Percentiles rank a stretch among this genome's conserved stretches.
phyloP scores from a whole-genome alignment of 1,284 basidiomycete species.

The Trichosporon sp. region DNA sequence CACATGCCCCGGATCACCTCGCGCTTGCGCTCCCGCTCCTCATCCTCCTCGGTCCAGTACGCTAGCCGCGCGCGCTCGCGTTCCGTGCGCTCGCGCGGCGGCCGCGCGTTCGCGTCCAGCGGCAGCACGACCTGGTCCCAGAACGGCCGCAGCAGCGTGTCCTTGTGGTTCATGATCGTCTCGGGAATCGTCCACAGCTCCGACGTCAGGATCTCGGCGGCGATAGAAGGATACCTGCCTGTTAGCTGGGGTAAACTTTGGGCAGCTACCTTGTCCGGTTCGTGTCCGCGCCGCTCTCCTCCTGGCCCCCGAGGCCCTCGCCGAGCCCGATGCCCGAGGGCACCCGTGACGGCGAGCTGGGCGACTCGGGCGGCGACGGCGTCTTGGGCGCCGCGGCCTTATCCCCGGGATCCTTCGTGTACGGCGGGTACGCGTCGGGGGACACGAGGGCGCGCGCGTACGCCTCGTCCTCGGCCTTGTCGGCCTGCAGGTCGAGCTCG shows the following conservation, averaged over 20 bases:
- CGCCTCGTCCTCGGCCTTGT: constrained; percentile 30
- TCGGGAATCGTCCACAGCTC: constrained; percentile 94
- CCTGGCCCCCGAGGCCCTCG: constrained; percentile 26
- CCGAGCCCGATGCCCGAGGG: constrained; percentile 29
- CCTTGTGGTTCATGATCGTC: constrained; percentile 67
- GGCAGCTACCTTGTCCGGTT: constrained; percentile 31
- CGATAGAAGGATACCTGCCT: constrained; percentile 81
- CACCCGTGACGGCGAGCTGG: not conserved
- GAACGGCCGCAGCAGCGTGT: constrained; percentile 66
- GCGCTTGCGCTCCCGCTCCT: constrained; percentile 51
- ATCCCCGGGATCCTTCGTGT: constrained; percentile 18
- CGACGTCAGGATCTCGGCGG: constrained; percentile 91
- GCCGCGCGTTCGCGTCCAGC: constrained; percentile 25
- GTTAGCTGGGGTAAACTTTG: not conserved
- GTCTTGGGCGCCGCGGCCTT: not conserved
- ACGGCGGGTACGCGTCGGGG: constrained; percentile 32
- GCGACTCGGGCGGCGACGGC: not conserved
- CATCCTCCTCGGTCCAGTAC: constrained; percentile 37
- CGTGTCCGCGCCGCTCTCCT: constrained; percentile 23
- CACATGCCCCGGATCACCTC: constrained; percentile 55
- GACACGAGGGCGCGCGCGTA: constrained; percentile 27
- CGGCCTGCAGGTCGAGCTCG: constrained; percentile 43
- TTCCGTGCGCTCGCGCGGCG: constrained; percentile 35
- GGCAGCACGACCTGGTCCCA: constrained; percentile 79
- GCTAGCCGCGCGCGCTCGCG: constrained; percentile 35